Conservation (phyloP, 805 yeast species). For the Cephaloascus albidus region DNA sequence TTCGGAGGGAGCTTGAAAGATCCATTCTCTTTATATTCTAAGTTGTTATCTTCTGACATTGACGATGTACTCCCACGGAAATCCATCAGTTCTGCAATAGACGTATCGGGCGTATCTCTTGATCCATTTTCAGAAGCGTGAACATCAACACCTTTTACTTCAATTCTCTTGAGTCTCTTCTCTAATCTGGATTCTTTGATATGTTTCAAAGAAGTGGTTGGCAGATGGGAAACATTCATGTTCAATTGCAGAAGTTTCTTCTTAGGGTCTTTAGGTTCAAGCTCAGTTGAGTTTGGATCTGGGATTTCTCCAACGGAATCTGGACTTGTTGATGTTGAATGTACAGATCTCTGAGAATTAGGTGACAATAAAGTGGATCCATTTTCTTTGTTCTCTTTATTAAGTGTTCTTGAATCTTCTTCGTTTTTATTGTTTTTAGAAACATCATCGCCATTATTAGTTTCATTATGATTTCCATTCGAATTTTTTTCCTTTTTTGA, state of each 20-base stretch:
- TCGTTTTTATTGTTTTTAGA: constrained; percentile 1
- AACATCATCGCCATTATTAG: constrained; percentile 6
- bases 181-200: background rate
- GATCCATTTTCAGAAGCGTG: background rate
- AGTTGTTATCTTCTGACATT: background rate
- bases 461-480: constrained; percentile 2
- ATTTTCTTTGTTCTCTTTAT: constrained; percentile 1
- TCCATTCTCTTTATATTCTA: background rate
- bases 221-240: background rate
- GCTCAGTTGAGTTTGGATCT: no score
- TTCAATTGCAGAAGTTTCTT: background rate
- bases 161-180: background rate
- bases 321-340: background rate
- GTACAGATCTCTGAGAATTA: no score
- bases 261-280: constrained; percentile 1
- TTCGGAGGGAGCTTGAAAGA: constrained; percentile 32
- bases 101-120: background rate
- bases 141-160: background rate
- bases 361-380: no score
- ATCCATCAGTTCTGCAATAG: no score
- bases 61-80: background rate
- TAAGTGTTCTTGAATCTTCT: constrained; percentile 1
- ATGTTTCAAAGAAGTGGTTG: no score
- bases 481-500: background rate
- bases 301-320: background rate